Base-by-base conservation (phyloP, 2,329 filamentous ascomycete species). In the Fusarium equiseti region DNA sequence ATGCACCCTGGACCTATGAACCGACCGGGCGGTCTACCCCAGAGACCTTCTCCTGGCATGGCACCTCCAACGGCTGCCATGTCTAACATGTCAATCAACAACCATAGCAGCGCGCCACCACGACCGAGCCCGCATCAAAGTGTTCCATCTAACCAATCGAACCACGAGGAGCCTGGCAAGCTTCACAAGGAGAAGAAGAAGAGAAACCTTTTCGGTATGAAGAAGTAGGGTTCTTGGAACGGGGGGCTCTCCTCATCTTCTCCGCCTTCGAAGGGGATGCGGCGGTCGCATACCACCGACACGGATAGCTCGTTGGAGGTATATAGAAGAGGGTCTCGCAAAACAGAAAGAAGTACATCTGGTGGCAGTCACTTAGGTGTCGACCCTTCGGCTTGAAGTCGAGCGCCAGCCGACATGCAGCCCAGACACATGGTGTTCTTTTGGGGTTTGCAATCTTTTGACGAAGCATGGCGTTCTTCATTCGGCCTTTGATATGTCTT, bases 131-230 rank as follows among this genome's bases (percentile, higher is more conserved):
- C 69, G 12, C 69, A 71, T 29, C 69, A 70, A 12, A 70, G 69
- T 50, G 43, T 64, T 27, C 45, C 43, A 55, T 48, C 63, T 27
- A 63, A 74, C 26, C 69, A 45, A 9, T 46, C 50, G 16, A 53
- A 27, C 32, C 31, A 72, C 16, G 72, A 74, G 20, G 77, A 78
- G 6, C 75, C 80, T 71, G 77, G 81, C 6, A 87, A 85, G 72
- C 77, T 80, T 8, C 82, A 83, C 52, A 89, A 90, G 79, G 85
- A 88, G 75, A 90, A 90, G 81, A 90, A 90, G 83, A 87, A 84
- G 76, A 82, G 87, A 56, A 86, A 87, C 64, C 86, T 89, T 68
- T 80, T 89, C 61, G 84, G 86, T 29, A 83, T 88, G 73, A 90
- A 89, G 80, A 91, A 91, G 78, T 83, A 81, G 79, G 74, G 73